Percentiles rank a stretch among this genome's conserved stretches.
Conservation (phyloP, 2,329 filamentous ascomycete species). For the Colletotrichum sp. region DNA sequence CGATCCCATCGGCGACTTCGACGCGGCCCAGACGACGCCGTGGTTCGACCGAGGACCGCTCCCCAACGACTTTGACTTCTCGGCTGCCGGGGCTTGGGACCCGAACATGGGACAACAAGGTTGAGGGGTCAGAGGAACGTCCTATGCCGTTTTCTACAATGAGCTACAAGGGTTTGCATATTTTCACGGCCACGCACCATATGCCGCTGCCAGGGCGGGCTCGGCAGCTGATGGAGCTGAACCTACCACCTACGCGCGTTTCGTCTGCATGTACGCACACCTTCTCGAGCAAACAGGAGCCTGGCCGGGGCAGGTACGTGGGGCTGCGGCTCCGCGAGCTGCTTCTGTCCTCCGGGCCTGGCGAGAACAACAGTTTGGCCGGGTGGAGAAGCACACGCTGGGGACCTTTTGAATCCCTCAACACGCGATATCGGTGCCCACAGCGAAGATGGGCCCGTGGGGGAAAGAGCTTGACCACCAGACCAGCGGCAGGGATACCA, state of each 20-base stretch:
- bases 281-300: not conserved
- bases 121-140: not conserved
- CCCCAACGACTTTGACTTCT: conserved; percentile 6
- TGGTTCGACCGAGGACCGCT: conserved; percentile 10
- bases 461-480: not conserved
- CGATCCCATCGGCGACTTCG: conserved; percentile 3
- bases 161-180: not conserved
- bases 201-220: conserved; percentile 5
- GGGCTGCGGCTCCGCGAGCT: conserved; percentile 9
- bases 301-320: not conserved
- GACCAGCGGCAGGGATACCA: conserved; percentile 1
- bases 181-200: not conserved
- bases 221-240: conserved; percentile 15
- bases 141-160: not conserved
- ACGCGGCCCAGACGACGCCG: not conserved
- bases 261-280: not conserved
- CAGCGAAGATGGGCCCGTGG: conserved; percentile 15
- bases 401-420: conserved; percentile 1
- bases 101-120: not conserved
- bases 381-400: not conserved
- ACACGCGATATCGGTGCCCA: conserved; percentile 14
- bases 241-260: not conserved
- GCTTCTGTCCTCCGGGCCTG: not conserved
- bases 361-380: not conserved
- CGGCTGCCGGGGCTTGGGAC: conserved; percentile 1